Percentiles rank a stretch among this genome's conserved stretches.
phyloP scores from a whole-genome alignment of 2,329 filamentous ascomycete genomes.

The Phaeosphaeriaceae sp. region DNA sequence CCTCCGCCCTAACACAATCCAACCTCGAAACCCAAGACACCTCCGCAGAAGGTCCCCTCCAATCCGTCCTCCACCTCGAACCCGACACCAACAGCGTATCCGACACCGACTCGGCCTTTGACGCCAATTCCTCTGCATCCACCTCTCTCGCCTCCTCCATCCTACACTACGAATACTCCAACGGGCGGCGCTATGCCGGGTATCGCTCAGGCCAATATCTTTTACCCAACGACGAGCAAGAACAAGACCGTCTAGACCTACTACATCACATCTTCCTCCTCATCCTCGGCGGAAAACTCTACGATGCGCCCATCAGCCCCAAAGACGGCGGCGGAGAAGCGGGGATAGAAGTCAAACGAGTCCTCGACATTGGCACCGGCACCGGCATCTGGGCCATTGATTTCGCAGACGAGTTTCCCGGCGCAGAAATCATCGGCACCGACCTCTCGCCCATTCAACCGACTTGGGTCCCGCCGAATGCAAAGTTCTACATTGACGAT shows the following conservation, averaged over 20 bases:
- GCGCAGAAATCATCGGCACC: conserved; percentile 44
- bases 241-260: conserved; percentile 50
- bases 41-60: conserved; percentile 13
- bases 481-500: conserved; percentile 53
- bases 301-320: conserved; percentile 44
- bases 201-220: conserved; percentile 46
- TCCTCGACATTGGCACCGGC: conserved; percentile 51
- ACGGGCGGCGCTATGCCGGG: conserved; percentile 49
- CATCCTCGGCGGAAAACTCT: conserved; percentile 46
- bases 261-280: conserved; percentile 49
- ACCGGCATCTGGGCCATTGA: conserved; percentile 53
- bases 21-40: conserved; percentile 11
- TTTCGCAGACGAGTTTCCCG: conserved; percentile 47
- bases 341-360: conserved; percentile 28
- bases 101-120: conserved; percentile 44
- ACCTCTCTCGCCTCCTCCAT: conserved; percentile 48
- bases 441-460: conserved; percentile 50
- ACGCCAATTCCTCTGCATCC: conserved; percentile 30
- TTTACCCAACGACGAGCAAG: conserved; percentile 49
- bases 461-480: conserved; percentile 50
- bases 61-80: conserved; percentile 39
- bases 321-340: too few relatives aligned
- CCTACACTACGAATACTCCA: conserved; percentile 49
- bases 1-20: conserved; percentile 1
- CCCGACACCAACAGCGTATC: conserved; percentile 34